Evolutionary conservation across 2,329 filamentous ascomycete species (phyloP).

Genomic region (Sporothrix brasiliensis): DNA sequence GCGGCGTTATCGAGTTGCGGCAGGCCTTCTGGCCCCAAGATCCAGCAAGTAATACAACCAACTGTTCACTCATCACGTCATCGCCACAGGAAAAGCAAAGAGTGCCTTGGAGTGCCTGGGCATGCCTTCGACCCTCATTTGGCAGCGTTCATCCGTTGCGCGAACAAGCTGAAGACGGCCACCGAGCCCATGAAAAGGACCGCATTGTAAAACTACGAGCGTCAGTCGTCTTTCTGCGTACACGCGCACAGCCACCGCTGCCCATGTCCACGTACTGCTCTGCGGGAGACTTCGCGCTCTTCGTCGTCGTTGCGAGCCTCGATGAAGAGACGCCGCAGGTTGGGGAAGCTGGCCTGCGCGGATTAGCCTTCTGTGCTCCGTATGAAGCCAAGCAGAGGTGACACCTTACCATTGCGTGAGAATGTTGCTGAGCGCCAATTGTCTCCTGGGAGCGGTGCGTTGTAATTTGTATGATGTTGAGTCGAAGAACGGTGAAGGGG

Average conservation of each 20-base stretch:
- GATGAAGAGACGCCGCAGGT: conserved; percentile 93
- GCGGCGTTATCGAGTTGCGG: not conserved
- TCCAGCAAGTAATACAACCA: not conserved
- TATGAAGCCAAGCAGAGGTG: not conserved
- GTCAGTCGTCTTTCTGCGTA: conserved; percentile 22
- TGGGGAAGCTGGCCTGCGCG: conserved; percentile 78
- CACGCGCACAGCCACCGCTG: conserved; percentile 45
- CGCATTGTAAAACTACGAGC: conserved; percentile 88
- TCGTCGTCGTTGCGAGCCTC: conserved; percentile 91
- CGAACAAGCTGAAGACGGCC: conserved; percentile 88
- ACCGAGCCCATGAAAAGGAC: conserved; percentile 96
- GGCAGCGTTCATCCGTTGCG: conserved; percentile 74
- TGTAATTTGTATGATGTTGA: not conserved
- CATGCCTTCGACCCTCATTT: conserved; percentile 37
- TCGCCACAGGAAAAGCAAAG: not conserved
- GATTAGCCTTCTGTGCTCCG: conserved; percentile 27
- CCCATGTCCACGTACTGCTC: conserved; percentile 57
- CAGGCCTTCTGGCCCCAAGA: not conserved
- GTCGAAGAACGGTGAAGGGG: conserved; percentile 21
- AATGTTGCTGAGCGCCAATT: not conserved
- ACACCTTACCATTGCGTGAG: conserved; percentile 25
- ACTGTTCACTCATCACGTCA: not conserved
- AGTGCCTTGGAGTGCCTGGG: no score
- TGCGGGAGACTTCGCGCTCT: conserved; percentile 90
- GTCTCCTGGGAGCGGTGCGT: not conserved